Conservation (phyloP, 371 early-diverging fungal genomes). For the Haplosporangium sp. region DNA sequence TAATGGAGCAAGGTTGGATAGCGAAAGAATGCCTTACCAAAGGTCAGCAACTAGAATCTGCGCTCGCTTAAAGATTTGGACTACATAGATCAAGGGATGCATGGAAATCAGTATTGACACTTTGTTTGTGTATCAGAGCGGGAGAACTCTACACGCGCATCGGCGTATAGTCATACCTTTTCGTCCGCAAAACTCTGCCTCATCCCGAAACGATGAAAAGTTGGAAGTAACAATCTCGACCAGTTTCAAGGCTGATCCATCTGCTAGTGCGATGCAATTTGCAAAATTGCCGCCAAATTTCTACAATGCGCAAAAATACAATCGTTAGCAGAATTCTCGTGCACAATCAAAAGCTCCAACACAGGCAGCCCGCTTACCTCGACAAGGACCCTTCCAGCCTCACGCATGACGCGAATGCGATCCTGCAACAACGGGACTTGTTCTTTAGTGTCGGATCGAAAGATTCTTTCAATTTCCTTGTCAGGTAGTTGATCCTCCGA, state of each 20-base stretch:
- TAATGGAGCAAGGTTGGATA: not conserved
- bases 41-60: conserved; percentile 93
- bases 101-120: not conserved
- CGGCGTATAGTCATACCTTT: conserved; percentile 57
- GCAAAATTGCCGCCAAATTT: conserved; percentile 78
- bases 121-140: no score
- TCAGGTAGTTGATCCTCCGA: conserved; percentile 54
- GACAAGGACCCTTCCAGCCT: conserved; percentile 75
- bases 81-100: conserved; percentile 36
- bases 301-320: conserved; percentile 35
- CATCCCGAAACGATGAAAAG: conserved; percentile 83
- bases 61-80: conserved; percentile 83
- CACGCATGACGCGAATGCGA: conserved; percentile 72
- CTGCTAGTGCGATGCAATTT: conserved; percentile 67
- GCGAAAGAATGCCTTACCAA: conserved; percentile 61
- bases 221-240: conserved; percentile 68
- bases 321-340: not conserved
- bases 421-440: conserved; percentile 72
- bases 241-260: conserved; percentile 66
- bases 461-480: conserved; percentile 64
- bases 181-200: conserved; percentile 65
- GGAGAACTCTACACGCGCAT: no score
- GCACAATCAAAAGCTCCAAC: not conserved
- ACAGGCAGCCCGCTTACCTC: conserved; percentile 54
- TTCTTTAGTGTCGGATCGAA: conserved; percentile 74